Evolutionary conservation across 2,329 filamentous ascomycete species (phyloP).

Genomic region (Sporothrix euskadiensis): DNA sequence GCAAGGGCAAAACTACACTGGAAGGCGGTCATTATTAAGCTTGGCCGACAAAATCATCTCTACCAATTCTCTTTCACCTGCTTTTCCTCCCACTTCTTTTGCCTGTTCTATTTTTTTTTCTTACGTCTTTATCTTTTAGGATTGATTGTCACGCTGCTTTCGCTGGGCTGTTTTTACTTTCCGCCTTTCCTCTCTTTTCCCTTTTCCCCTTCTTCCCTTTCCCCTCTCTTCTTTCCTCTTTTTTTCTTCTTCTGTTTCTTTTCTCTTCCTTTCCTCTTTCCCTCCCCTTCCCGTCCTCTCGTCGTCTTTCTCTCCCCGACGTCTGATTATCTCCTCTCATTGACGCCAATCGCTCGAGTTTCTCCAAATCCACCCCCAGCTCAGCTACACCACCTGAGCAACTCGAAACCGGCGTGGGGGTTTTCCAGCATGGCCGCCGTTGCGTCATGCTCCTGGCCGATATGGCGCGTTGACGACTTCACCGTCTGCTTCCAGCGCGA

Average conservation of each 20-base stretch:
- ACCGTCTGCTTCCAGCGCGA: conserved; percentile 64
- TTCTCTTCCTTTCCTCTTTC: not conserved
- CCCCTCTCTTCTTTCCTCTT: not conserved
- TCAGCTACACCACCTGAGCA: conserved; percentile 17
- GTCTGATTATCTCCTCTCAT: not conserved
- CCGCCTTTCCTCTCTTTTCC: not conserved
- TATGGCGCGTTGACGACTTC: conserved; percentile 66
- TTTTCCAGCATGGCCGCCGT: conserved; percentile 49
- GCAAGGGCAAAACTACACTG: not conserved
- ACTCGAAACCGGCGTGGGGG: conserved; percentile 25
- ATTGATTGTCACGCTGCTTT: conserved; percentile 17
- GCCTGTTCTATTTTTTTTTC: not conserved
- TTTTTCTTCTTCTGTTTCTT: too few species aligned
- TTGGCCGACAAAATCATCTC: not conserved
- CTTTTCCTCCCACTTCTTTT: not conserved
- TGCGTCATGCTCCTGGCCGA: conserved; percentile 57
- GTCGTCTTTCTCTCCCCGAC: not conserved
- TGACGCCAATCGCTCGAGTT: not conserved
- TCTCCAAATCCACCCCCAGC: conserved; percentile 3
- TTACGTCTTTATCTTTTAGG: conserved; percentile 1
- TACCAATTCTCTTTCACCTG: not conserved
- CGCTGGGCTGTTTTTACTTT: conserved; percentile 1
- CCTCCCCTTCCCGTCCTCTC: not conserved
- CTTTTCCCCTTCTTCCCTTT: not conserved
- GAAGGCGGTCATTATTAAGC: conserved; percentile 21